Base-by-base conservation (phyloP, 2,329 filamentous ascomycete species). In the Fusarium tuaranense region DNA sequence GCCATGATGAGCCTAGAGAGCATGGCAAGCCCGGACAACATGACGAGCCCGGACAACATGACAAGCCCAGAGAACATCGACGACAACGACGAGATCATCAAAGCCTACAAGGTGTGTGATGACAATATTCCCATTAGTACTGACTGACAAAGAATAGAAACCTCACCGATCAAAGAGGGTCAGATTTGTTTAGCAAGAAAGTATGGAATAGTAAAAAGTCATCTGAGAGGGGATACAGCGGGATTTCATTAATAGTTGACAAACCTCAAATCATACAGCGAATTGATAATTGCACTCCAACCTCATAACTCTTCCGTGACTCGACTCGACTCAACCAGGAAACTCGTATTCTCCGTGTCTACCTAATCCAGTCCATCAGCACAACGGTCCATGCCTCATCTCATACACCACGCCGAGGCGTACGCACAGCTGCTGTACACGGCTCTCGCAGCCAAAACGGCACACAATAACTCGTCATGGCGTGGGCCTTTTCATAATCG, bases 361-460 rank as follows among this genome's bases (percentile, higher is more conserved):
- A 79, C 78, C 76, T 77, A 78, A 76, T 71, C 75, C 74, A 70
- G 70, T 73, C 77, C 77, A 78, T 78, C 77, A 78, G 77, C 76
- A 74, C 68, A 77, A 70, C 76, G 58, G 67, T 73, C 69, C 73
- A 68, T 70, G 67, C 75, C 68, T 76, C 72, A 68, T 72, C 69
- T 74, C 75, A 63, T 70, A 71, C 71, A 68, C 62, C 71, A 71
- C 69, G 75, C 71, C 65, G 48, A 76, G 67, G 73, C 71, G 71
- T 72, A 72, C 72, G 70, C 72, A 73, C 64, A 69, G 22, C 58
- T 78, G 75, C 79, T 78, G 67, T 79, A 79, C 76, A 79, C 70
- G 65, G 68, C 78, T 75, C 66, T 62, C 71, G 70, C 64, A 70
- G 71, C 64, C 69, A 55, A 73, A 71, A 74, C 67, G 71, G 63